Base-by-base conservation (phyloP, 306 rosid genomes). In the Vigna hirtella region DNA sequence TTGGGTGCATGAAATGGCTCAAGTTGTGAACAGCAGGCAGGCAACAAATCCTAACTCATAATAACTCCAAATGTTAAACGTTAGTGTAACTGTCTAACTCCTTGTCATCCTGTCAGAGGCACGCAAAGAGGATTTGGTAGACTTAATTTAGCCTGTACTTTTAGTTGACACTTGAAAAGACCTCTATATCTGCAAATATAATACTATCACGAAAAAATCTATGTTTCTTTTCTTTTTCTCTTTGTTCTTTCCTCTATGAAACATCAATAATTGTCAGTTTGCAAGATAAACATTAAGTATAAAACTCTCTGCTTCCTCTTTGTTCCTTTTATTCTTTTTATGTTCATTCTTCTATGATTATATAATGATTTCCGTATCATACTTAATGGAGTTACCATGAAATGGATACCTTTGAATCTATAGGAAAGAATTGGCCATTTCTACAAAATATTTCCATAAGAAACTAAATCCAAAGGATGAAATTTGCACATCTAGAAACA, bases 401-500 rank as follows among this genome's bases (percentile, higher is more conserved):
- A 66, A 77, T 55, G n/a, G 57, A 43, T 30, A 66, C 57, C n/a
- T 42, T 45, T 28, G 70, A 40, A 52, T 77, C 14, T 26, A 9
- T 51, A 30, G 56, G 53, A 22, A 55, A 66, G 63, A 73, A 47
- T 70, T 11, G 32, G 64, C 32, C 22, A 56, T 65, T 16, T 43
- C n/a, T 45, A 20, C 9, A 40, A 48, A 68, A 47, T 36, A 75
- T 47, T 58, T 81, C 50, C 49, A 68, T 58, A 17, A 69, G 16
- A 69, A 69, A 45, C 65, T 43, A 40, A 70, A 81, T 34, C 32
- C 56, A 42, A 70, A 76, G 70, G 30, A 30, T 70, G 26, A 15
- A 76, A 56, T 74, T 66, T 80, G 69, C 48, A 36, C 59, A 74
- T 80, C 22, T 0, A 12, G 22, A 64, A 49, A 66, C 59, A 38